Conservation (phyloP, 163 green algal genomes). For the Volvox carteri region DNA sequence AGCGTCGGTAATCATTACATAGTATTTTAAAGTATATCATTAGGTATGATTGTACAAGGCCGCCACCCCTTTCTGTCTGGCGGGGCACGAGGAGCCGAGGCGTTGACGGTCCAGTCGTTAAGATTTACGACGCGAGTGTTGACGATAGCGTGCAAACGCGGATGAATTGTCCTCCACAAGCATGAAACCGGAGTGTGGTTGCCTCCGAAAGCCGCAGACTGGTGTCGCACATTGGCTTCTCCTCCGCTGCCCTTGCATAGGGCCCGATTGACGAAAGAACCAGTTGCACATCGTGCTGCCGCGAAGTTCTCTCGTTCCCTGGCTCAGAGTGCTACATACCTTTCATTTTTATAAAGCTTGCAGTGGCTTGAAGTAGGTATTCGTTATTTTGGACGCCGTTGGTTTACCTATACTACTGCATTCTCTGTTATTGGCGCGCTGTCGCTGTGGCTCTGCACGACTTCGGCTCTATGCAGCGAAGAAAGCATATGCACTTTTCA, state of each 20-base stretch:
- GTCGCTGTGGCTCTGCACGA: too few relatives aligned
- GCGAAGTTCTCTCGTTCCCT: background rate
- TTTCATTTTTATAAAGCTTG: background rate
- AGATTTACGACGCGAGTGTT: background rate
- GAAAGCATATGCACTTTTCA: too few relatives aligned
- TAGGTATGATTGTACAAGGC: background rate
- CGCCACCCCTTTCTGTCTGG: background rate
- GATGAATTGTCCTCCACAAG: background rate
- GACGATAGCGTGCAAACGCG: background rate
- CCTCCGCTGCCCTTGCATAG: background rate
- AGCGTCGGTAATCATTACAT: background rate
- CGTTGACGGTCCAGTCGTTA: constrained; percentile 1
- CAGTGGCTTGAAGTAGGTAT: background rate
- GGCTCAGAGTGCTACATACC: background rate
- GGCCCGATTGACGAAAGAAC: background rate
- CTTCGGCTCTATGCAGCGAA: too few relatives aligned
- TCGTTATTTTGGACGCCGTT: too few relatives aligned
- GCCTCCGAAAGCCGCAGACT: background rate
- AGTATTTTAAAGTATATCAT: background rate
- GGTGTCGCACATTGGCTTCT: constrained; percentile 2
- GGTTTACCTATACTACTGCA: constrained; percentile 1
- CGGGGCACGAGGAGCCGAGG: background rate
- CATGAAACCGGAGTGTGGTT: too few relatives aligned
- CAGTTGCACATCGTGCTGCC: constrained; percentile 3
- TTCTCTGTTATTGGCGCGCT: background rate